Evolutionary conservation across 805 yeast genomes (phyloP).

Genomic region (Cyberlindnera samutprakarnensis): DNA sequence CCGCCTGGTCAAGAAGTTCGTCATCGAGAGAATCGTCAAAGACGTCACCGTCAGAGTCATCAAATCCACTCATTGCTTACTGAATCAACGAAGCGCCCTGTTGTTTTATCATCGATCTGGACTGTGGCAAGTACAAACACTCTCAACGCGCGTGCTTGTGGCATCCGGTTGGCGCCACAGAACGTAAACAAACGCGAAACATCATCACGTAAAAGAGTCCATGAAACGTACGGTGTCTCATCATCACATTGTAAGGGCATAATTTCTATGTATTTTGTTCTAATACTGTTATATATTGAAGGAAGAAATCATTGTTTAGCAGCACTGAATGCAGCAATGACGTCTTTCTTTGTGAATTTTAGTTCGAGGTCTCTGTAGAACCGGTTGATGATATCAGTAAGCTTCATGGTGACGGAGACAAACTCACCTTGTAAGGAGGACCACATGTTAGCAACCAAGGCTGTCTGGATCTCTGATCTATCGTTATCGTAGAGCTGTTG

Average conservation of each 20-base stretch:
- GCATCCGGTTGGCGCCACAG: no score
- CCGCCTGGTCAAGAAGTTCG: conserved; percentile 14
- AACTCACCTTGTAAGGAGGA: conserved; percentile 59
- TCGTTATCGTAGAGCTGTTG: conserved; percentile 36
- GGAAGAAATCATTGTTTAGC: conserved; percentile 10
- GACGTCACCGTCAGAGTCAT: conserved; percentile 7
- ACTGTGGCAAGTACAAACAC: background rate
- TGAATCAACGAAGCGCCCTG: no score
- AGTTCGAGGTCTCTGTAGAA: conserved; percentile 43
- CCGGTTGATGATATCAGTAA: conserved; percentile 47
- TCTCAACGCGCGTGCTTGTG: background rate
- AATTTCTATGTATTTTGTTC: no score
- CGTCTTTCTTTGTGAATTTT: conserved; percentile 46
- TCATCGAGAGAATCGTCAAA: conserved; percentile 27
- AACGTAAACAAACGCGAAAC: conserved; percentile 1
- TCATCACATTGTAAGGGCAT: no score
- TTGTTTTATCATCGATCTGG: background rate
- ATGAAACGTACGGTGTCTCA: no score
- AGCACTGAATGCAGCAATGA: conserved; percentile 45
- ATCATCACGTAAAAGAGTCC: no score
- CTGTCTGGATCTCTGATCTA: conserved; percentile 38
- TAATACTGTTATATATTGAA: background rate
- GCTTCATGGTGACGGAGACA: conserved; percentile 43
- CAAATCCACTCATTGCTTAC: conserved; percentile 3
- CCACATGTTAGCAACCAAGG: conserved; percentile 60